These are phyloP conservation scores for Sarcodon aspratus DNA, from an alignment of 768 basidiomycete species.

Conservation along the genomic window DNA sequence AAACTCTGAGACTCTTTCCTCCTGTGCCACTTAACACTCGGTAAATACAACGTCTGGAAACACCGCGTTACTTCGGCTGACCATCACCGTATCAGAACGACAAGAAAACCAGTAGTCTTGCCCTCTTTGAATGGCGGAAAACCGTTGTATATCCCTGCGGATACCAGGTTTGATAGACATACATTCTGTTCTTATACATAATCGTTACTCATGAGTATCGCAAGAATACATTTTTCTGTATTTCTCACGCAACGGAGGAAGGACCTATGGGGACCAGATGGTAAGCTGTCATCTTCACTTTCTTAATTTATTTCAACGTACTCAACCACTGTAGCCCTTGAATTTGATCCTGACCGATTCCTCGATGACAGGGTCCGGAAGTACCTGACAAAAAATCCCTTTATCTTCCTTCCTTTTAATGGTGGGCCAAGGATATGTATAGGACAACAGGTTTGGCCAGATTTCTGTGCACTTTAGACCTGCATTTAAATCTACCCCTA, in stretches of 20 bases:
- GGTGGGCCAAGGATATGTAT: conserved; percentile 49
- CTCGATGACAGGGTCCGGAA: conserved; percentile 41
- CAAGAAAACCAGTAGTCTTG: conserved; percentile 14
- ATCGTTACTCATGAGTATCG: background rate
- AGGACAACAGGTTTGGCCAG: conserved; percentile 20
- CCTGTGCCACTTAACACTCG: conserved; percentile 25
- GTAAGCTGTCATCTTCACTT: conserved; percentile 21
- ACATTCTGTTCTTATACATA: background rate
- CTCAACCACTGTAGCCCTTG: conserved; percentile 23
- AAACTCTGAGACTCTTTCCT: conserved; percentile 13
- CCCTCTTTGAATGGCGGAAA: conserved; percentile 19
- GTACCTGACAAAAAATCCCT: conserved; percentile 10
- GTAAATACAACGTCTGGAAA: conserved; percentile 24
- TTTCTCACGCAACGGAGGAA: conserved; percentile 47
- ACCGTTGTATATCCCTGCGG: conserved; percentile 29
- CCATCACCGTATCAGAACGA: background rate
- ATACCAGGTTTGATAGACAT: conserved; percentile 16
- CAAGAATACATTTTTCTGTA: conserved; percentile 34
- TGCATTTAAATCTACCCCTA: background rate
- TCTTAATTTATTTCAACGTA: background rate
- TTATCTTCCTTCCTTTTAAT: conserved; percentile 43
- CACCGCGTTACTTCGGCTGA: no score
- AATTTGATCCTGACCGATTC: conserved; percentile 61
- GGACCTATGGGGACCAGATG: conserved; percentile 61
- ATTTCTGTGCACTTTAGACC: background rate